These are phyloP conservation scores for Spinellus fusiger DNA, from an alignment of 192 early-diverging fungal species.

Conservation along the genomic window DNA sequence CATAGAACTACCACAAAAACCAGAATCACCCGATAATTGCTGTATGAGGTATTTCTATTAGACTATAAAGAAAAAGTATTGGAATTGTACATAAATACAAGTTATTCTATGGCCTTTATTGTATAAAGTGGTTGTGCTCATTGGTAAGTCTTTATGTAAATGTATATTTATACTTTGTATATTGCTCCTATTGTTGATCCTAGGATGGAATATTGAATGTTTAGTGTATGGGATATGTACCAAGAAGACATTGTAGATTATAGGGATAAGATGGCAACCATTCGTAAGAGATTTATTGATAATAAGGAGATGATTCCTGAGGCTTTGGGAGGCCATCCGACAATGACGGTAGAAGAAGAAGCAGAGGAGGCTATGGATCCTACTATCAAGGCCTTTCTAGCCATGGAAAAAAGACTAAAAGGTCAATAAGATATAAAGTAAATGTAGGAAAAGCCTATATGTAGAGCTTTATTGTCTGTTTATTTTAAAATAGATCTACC, in stretches of 20 bases:
- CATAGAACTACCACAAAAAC: conserved; percentile 9
- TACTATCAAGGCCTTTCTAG: conserved; percentile 48
- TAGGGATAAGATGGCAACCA: conserved; percentile 1
- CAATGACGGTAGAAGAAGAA: neutral
- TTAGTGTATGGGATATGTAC: conserved; percentile 25
- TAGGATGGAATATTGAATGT: neutral
- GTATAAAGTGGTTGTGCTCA: conserved; percentile 16
- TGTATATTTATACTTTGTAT: neutral
- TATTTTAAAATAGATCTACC: neutral
- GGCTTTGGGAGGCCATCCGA: neutral
- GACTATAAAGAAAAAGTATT: neutral
- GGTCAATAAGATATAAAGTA: neutral
- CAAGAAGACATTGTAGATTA: conserved; percentile 23
- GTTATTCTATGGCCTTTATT: neutral
- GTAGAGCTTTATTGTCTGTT: neutral
- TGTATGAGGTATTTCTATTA: conserved; percentile 7
- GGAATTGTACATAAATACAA: neutral
- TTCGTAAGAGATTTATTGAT: conserved; percentile 3
- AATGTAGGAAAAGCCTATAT: neutral
- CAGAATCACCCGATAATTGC: conserved; percentile 8
- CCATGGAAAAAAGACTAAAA: conserved; percentile 28
- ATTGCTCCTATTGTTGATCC: neutral
- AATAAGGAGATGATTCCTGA: conserved; percentile 6
- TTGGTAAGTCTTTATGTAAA: conserved; percentile 12
- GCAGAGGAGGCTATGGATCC: conserved; percentile 41